Base-by-base conservation (phyloP, 75 land plant genomes). In the Pinus albicaulis region DNA sequence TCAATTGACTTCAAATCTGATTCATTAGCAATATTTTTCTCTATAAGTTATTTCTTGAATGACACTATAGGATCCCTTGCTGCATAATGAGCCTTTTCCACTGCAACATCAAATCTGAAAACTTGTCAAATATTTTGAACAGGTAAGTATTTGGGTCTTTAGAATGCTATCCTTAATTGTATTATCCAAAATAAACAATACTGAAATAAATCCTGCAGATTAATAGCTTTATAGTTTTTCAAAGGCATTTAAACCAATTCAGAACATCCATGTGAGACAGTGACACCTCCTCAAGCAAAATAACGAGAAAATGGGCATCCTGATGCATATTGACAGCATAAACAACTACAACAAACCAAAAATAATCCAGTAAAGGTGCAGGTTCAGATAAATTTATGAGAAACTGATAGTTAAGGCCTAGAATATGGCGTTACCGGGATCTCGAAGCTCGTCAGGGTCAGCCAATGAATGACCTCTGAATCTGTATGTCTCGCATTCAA, bases 391-490 rank as follows among this genome's bases (percentile, higher is more conserved):
- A 72, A 31, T 4, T 22, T 7, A 25, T 19, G 8, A 25, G 23
- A 16, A 19, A 53, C 31, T 55, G 31, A 55, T 16, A 25, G 22
- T 19, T 5, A 20, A 28, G 59, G 23, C 16, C 59, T n/a, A 24
- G 3, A 31, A 60, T 12, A 5, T 19, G 53, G 68, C 64, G 88
- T 83, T 56, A 96, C 99, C 93, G 70, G 95, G 98, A 59, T 91
- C 84, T 56, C 99, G 99, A 66, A 96, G 95, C 82, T 96, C 99
- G 76, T 96, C 99, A 3, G 99, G 99, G 72, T 96, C 99, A 58
- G 99, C 99, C 80, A 96, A 85, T 0, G 99, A 96, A 85, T 96
- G 98, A 44, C 99, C 99, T 72, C 99, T 89, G 75, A 94, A 96
- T 63, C 99, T 80, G 75, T 96, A 96, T 3, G 99, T 96, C 78